Evolutionary conservation across 352 stramenopile genomes (phyloP).

Genomic region (Pythium myriotylum): DNA sequence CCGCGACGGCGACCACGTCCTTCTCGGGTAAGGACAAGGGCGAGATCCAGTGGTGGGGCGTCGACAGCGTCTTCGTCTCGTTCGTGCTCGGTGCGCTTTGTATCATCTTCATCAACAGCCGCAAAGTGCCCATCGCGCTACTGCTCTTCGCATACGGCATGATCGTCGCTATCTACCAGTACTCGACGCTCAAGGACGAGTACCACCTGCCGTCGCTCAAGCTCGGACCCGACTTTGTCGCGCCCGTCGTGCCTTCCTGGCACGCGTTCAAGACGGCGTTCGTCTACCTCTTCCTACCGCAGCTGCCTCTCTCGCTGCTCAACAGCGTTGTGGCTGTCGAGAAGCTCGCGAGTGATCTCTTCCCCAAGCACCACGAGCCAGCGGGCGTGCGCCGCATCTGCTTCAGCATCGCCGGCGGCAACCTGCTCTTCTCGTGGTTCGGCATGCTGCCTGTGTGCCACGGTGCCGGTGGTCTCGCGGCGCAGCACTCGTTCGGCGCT

Average conservation of each 20-base stretch:
- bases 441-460: constrained; percentile 94
- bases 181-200: constrained; percentile 43
- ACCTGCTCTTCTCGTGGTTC: constrained; percentile 89
- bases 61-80: constrained; percentile 70
- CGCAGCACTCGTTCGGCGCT: constrained; percentile 92
- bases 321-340: constrained; percentile 94
- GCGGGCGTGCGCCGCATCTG: constrained; percentile 66
- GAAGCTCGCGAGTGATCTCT: constrained; percentile 86
- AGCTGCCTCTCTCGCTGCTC: constrained; percentile 91
- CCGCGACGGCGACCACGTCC: constrained; percentile 18
- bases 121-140: constrained; percentile 62
- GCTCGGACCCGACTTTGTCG: constrained; percentile 61
- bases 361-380: constrained; percentile 75
- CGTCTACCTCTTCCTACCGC: constrained; percentile 86
- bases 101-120: constrained; percentile 65
- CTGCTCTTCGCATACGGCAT: constrained; percentile 79
- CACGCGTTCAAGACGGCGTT: constrained; percentile 76
- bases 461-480: constrained; percentile 90
- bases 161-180: constrained; percentile 60
- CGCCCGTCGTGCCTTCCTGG: constrained; percentile 52
- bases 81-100: constrained; percentile 73
- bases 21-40: constrained; percentile 36
- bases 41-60: constrained; percentile 55
- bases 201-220: constrained; percentile 57
- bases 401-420: constrained; percentile 71